phyloP scores from a whole-genome alignment of 805 yeast species.

The Nakazawaea siamensis region DNA sequence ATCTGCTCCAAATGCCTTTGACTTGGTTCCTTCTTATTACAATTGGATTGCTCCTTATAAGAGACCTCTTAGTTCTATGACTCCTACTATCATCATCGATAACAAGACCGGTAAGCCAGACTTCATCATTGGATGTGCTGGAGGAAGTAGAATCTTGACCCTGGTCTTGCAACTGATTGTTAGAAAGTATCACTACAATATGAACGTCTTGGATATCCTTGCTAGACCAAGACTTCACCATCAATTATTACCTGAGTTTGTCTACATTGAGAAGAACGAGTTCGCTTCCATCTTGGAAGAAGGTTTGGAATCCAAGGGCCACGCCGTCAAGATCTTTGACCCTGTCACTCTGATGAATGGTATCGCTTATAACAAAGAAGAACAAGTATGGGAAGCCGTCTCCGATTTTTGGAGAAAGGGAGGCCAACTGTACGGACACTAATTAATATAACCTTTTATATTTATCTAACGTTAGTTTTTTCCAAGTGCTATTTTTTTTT shows the following conservation, averaged over 20 bases:
- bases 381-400: conserved; percentile 58
- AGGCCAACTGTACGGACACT: conserved; percentile 66
- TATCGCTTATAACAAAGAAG: conserved; percentile 27
- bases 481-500: too few relatives aligned
- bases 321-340: conserved; percentile 29
- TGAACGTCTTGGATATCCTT: conserved; percentile 58
- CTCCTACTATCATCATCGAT: conserved; percentile 61
- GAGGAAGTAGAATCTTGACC: conserved; percentile 83
- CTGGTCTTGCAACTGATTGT: conserved; percentile 76
- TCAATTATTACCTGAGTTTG: conserved; percentile 70
- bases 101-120: conserved; percentile 39
- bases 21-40: conserved; percentile 70
- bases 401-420: conserved; percentile 87
- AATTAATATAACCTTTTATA: background rate
- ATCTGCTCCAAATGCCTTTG: conserved; percentile 62
- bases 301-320: conserved; percentile 38
- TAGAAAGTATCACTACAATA: conserved; percentile 48
- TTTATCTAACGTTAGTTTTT: too few relatives aligned
- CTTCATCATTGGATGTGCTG: conserved; percentile 83
- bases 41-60: conserved; percentile 70
- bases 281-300: conserved; percentile 26
- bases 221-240: conserved; percentile 84
- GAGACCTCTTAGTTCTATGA: conserved; percentile 78
- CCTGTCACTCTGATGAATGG: conserved; percentile 56
- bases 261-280: conserved; percentile 52